A percentile compares a stretch with the other conserved stretches of the same genome.
These are phyloP conservation scores for Quambalaria eucalypti DNA, from an alignment of 1,284 basidiomycete species.

Conservation along the genomic window DNA sequence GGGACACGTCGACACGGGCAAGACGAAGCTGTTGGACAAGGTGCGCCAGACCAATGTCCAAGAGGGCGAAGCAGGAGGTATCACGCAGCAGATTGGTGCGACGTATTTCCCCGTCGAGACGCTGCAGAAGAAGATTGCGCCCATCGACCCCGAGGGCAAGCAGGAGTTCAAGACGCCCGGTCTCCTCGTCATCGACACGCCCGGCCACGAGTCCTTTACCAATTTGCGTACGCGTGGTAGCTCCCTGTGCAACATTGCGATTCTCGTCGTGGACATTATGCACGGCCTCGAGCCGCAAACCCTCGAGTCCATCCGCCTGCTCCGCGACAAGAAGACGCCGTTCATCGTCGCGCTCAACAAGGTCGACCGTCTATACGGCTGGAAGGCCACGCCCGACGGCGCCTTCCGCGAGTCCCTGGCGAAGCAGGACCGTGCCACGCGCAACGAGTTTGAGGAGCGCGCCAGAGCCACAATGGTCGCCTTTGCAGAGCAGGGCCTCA, in stretches of 20 bases:
- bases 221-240: conserved; percentile 93
- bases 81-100: conserved; percentile 99
- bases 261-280: conserved; percentile 98
- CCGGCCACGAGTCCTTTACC: conserved; percentile 98
- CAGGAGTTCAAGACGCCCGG: conserved; percentile 96
- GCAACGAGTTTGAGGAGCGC: conserved; percentile 88
- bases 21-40: conserved; percentile 98
- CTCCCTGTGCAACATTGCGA: conserved; percentile 96
- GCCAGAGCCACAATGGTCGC: conserved; percentile 75
- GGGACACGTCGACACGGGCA: conserved; percentile 98
- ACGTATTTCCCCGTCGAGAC: conserved; percentile 99
- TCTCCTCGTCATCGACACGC: conserved; percentile 92
- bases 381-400: conserved; percentile 81
- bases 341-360: conserved; percentile 99
- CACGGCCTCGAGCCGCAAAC: conserved; percentile 97
- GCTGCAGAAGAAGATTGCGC: conserved; percentile 82
- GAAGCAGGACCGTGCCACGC: conserved; percentile 71
- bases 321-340: conserved; percentile 89
- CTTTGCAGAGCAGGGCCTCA: conserved; percentile 95
- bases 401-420: conserved; percentile 84
- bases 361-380: conserved; percentile 96
- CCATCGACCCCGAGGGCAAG: conserved; percentile 73
- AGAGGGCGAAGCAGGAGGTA: conserved; percentile 98
- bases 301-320: conserved; percentile 82
- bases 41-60: conserved; percentile 99